phyloP scores from a whole-genome alignment of 768 basidiomycete species.

The Naganishia vishniacii region DNA sequence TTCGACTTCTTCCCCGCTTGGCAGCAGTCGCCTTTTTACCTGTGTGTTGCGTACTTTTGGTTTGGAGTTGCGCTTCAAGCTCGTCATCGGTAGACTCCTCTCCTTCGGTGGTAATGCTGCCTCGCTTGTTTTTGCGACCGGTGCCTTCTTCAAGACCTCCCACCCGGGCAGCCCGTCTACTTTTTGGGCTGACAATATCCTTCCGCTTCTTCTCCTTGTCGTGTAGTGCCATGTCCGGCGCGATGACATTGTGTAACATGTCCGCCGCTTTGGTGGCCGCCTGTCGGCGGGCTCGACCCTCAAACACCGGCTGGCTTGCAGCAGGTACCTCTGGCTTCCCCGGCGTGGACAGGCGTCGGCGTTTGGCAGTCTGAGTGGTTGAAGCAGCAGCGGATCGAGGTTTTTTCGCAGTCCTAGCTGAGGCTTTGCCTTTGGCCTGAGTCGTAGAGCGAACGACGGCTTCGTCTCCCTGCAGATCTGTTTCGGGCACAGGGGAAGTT shows the following conservation, averaged over 20 bases:
- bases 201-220: constrained; percentile 60
- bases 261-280: constrained; percentile 57
- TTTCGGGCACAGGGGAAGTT: background rate
- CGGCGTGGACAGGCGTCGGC: constrained; percentile 13
- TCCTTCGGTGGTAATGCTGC: background rate
- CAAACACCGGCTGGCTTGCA: background rate
- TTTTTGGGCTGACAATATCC: constrained; percentile 26
- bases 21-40: background rate
- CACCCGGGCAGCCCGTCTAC: constrained; percentile 18
- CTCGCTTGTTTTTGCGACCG: background rate
- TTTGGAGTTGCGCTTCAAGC: constrained; percentile 4
- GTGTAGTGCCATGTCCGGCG: constrained; percentile 70
- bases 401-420: background rate
- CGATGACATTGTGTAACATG: constrained; percentile 54
- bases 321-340: background rate
- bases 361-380: background rate
- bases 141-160: background rate
- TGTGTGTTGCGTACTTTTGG: constrained; percentile 12
- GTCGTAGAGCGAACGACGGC: background rate
- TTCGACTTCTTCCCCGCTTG: constrained; percentile 4
- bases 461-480: background rate
- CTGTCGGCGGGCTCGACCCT: constrained; percentile 47
- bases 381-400: background rate
- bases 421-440: background rate
- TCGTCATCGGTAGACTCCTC: constrained; percentile 26